Conservation (phyloP, 2,329 filamentous ascomycete genomes). For the Emergomyces africanus region DNA sequence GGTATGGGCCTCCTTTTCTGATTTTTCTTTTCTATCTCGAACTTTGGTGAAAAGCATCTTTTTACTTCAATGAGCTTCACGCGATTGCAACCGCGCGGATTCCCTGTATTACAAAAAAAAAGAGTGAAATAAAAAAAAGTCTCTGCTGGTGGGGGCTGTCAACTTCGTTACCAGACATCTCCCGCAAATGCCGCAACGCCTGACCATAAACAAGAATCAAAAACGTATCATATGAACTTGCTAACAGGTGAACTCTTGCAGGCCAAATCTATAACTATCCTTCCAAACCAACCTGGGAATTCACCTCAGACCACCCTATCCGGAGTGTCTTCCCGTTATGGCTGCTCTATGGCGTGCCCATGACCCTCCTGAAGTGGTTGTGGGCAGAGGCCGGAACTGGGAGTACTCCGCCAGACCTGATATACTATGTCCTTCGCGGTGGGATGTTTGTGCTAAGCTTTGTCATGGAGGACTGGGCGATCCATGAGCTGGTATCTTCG, state of each 20-base stretch:
- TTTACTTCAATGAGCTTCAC: not conserved
- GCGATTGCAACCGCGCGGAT: not conserved
- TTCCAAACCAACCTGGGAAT: slow-evolving; percentile 87
- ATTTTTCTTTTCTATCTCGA: not conserved
- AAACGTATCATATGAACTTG: too few species aligned
- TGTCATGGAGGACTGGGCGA: slow-evolving; percentile 93
- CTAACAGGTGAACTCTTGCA: slow-evolving; percentile 25
- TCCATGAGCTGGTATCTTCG: slow-evolving; percentile 77
- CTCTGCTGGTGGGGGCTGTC: not conserved
- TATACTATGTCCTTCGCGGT: slow-evolving; percentile 79
- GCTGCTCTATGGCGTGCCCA: slow-evolving; percentile 86
- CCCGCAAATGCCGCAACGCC: not conserved
- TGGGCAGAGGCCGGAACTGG: slow-evolving; percentile 74
- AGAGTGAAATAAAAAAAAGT: not conserved
- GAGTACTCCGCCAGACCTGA: slow-evolving; percentile 60
- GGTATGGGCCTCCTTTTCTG: slow-evolving; percentile 45
- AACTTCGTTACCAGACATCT: not conserved
- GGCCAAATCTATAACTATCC: slow-evolving; percentile 90
- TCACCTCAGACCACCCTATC: slow-evolving; percentile 74
- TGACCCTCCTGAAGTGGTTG: slow-evolving; percentile 84
- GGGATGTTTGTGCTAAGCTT: slow-evolving; percentile 95
- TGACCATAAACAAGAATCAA: not conserved
- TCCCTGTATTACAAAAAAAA: not conserved
- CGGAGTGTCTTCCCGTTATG: slow-evolving; percentile 95
- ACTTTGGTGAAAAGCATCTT: not conserved